Percentiles rank a stretch among this genome's conserved stretches.
Evolutionary conservation across 352 stramenopile genomes (phyloP).

Genomic region (Phytophthora megakarya): DNA sequence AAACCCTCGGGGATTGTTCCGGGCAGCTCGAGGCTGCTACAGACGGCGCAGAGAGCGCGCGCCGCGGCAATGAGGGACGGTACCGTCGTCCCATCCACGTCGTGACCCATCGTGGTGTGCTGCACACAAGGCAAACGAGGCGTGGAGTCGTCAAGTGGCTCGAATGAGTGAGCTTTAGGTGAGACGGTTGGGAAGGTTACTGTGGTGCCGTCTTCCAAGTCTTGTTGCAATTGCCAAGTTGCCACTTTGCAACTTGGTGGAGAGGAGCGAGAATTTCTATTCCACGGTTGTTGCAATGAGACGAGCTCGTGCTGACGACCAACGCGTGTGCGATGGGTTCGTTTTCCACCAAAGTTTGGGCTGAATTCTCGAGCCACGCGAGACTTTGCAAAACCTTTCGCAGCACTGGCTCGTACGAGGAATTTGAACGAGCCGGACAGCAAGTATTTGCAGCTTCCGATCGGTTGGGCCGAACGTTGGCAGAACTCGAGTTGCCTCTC

Average conservation of each 20-base stretch:
- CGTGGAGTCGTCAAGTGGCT: constrained; percentile 18
- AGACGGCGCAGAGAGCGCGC: constrained; percentile 41
- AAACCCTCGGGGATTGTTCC: constrained; percentile 28
- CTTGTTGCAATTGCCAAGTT: too few species aligned
- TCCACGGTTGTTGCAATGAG: constrained; percentile 19
- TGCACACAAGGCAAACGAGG: constrained; percentile 36
- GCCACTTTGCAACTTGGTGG: too few species aligned
- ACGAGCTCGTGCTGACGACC: constrained; percentile 12
- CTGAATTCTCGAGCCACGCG: background rate
- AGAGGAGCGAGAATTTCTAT: too few species aligned
- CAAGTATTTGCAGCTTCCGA: too few species aligned
- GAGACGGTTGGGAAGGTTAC: background rate
- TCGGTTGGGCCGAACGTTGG: constrained; percentile 26
- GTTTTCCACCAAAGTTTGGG: constrained; percentile 14
- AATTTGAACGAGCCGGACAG: constrained; percentile 19
- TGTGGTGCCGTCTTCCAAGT: too few species aligned
- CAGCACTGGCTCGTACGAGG: background rate
- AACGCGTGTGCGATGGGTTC: constrained; percentile 24
- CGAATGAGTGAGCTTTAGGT: background rate
- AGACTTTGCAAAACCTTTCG: background rate
- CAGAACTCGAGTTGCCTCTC: constrained; percentile 25
- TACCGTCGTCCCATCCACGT: constrained; percentile 43
- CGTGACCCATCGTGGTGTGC: constrained; percentile 36
- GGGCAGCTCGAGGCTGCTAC: constrained; percentile 28
- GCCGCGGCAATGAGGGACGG: constrained; percentile 29